Percentiles rank a stretch among this genome's conserved stretches.
Evolutionary conservation across 1,139 yeast species (phyloP).

Genomic region (Kurtzmaniella quercitrusa): DNA sequence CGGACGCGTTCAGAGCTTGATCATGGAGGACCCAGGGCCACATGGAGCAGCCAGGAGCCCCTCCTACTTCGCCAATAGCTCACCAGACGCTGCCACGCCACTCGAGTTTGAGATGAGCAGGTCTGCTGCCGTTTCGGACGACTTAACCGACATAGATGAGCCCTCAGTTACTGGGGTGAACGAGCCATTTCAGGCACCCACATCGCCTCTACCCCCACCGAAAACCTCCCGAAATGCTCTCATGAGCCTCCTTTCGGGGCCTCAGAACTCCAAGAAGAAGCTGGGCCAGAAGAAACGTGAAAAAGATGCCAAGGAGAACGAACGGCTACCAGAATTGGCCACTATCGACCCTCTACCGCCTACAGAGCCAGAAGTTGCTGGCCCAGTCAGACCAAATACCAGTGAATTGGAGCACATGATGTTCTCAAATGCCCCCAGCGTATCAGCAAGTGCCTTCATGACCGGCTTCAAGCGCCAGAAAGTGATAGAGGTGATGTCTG

Average conservation of each 20-base stretch:
- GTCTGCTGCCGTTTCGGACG: neutral
- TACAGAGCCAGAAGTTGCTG: neutral
- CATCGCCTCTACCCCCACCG: neutral
- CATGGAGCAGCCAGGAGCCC: neutral
- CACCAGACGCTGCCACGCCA: neutral
- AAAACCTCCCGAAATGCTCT: neutral
- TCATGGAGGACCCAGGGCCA: neutral
- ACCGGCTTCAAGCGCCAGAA: conserved; percentile 7
- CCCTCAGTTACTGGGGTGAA: no score
- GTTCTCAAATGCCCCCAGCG: conserved; percentile 17
- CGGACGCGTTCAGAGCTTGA: neutral
- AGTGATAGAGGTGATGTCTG: neutral
- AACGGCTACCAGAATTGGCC: neutral
- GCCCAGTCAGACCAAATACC: neutral
- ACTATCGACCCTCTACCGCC: neutral
- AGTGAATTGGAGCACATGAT: conserved; percentile 31
- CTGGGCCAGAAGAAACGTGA: conserved; percentile 2
- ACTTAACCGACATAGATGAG: conserved; percentile 4
- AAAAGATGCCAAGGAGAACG: neutral
- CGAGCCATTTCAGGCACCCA: conserved; percentile 1
- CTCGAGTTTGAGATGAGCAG: neutral
- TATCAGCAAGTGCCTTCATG: conserved; percentile 29
- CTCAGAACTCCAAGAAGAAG: neutral
- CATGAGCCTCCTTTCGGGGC: neutral
- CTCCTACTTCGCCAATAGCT: neutral